phyloP scores from a whole-genome alignment of 495 filamentous ascomycete genomes.

The Aspergillus leporis region DNA sequence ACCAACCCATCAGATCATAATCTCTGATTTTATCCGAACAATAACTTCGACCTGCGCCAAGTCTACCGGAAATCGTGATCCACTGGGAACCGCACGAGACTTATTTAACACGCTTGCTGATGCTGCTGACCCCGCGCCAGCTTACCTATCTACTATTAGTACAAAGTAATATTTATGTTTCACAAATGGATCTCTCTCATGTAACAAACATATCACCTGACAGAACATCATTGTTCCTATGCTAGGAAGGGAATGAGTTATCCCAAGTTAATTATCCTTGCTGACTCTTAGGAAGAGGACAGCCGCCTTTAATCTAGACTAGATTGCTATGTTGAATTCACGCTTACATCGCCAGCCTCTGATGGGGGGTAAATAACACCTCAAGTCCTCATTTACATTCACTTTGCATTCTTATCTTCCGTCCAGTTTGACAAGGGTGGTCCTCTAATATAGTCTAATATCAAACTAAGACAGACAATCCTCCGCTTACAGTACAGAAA shows the following conservation, averaged over 20 bases:
- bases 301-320: not conserved
- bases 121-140: not conserved
- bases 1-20: not conserved
- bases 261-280: not conserved
- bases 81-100: constrained; percentile 9
- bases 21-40: constrained; percentile 13
- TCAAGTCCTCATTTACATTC: not conserved
- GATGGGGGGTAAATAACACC: too few relatives aligned
- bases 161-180: not conserved
- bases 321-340: too few relatives aligned
- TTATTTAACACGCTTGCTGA: not conserved
- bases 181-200: not conserved
- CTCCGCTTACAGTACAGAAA: constrained; percentile 1
- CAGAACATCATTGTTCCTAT: not conserved
- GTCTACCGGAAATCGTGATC: constrained; percentile 12
- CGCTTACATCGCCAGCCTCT: not conserved
- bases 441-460: not conserved
- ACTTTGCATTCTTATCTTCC: not conserved
- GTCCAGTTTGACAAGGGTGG: not conserved
- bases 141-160: not conserved
- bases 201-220: not conserved
- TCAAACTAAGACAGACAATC: not conserved
- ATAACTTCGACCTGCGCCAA: not conserved
- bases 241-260: not conserved
- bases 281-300: not conserved